Evolutionary conservation across 164 flowering plant genomes (phyloP), one percentile per base, ranked within the genome.

Genomic region (Piper longum): DNA sequence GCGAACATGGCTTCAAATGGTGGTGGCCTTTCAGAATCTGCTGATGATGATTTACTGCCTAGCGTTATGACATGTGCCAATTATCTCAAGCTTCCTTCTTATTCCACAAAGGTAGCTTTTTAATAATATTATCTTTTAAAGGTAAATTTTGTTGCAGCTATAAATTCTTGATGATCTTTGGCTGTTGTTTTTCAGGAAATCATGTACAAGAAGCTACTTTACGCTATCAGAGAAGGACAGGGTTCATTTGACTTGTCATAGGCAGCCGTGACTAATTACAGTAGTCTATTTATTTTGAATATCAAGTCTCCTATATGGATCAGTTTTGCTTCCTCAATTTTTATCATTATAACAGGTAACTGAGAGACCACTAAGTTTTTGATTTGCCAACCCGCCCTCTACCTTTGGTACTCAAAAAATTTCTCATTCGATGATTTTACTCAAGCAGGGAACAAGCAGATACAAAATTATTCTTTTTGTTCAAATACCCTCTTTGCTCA

Each of bases 51-150:
- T 71, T 78, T 26, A 26, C 36, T 95, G 78, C 99, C 99, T 2
- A 95, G 99, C 73, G 99, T 95, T 63, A 95, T 91, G 99, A 95
- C 99, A 0, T 95, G 99, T 77, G 99, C 99, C 54, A 95, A 95
- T 80, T 95, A 95, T 80, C 82, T 95, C 67, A 95, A 95, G 73
- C 96, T 95, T 57, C 99, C 99, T 68, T 93, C 99, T 3, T 95
- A 95, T 72, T 91, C 99, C 6, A 87, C 96, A 56, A 95, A 95
- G 96, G 99, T 95, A 40, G n/a, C 16, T 5, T 11, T 67, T 5
- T 62, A 54, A 41, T 18, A 7, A 19, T 2, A 26, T 26, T 51
- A 62, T 39, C 13, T 44, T 3, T 0, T n/a, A 16, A 16, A 55
- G 19, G 39, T 6, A 18, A 16, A 7, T 58, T 6, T 19, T 39